Evolutionary conservation across 768 basidiomycete genomes (phyloP).

Genomic region (Pisolithus albus): DNA sequence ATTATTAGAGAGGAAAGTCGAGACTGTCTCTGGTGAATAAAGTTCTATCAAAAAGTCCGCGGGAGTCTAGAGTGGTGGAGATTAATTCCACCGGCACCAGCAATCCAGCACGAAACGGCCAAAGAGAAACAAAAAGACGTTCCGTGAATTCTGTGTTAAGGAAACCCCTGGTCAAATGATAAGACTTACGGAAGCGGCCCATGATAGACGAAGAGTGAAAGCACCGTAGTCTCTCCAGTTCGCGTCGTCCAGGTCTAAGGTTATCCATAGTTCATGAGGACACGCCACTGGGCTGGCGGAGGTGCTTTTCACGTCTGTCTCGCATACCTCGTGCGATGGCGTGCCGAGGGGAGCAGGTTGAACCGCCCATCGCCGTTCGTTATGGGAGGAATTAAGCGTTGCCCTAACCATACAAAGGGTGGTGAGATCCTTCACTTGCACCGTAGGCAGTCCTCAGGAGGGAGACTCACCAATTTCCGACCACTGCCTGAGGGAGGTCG

Average conservation of each 20-base stretch:
- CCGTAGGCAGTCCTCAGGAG: conserved; percentile 13
- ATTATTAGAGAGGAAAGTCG: conserved; percentile 8
- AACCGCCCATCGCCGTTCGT: conserved; percentile 33
- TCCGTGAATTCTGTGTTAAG: neutral
- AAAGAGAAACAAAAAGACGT: neutral
- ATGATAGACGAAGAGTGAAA: conserved; percentile 49
- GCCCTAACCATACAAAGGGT: conserved; percentile 30
- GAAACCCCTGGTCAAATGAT: conserved; percentile 1
- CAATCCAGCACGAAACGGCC: neutral
- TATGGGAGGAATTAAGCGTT: conserved; percentile 25
- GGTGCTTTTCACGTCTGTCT: conserved; percentile 6
- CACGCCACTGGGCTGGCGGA: conserved; percentile 17
- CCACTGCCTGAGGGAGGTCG: conserved; percentile 11
- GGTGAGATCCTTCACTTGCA: conserved; percentile 1
- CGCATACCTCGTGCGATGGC: conserved; percentile 32
- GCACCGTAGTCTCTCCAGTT: conserved; percentile 36
- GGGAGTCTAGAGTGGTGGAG: conserved; percentile 30
- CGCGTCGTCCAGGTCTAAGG: conserved; percentile 37
- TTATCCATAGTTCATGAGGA: conserved; percentile 43
- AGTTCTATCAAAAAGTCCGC: conserved; percentile 37
- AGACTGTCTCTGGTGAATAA: conserved; percentile 30
- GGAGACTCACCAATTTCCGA: conserved; percentile 26
- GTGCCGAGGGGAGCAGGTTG: conserved; percentile 38
- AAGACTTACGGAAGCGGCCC: conserved; percentile 48
- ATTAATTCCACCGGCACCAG: neutral